Evolutionary conservation across 164 flowering plant species (phyloP).

Genomic region (Annona squamosa): DNA sequence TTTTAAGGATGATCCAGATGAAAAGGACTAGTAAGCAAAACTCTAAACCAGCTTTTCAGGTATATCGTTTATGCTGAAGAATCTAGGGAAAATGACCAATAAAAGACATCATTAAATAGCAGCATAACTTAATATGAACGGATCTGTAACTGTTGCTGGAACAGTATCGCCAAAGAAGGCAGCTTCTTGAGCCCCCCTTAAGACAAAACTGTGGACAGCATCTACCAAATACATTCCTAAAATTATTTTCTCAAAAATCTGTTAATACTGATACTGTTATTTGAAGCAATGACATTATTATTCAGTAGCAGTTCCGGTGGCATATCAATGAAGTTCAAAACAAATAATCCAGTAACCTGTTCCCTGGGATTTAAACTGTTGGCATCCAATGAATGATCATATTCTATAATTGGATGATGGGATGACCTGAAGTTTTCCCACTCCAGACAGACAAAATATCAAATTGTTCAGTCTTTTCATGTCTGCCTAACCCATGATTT

Average conservation of each 20-base stretch:
- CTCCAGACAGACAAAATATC: constrained; percentile 58
- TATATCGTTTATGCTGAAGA: no score
- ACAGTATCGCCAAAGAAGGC: constrained; percentile 76
- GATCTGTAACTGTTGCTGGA: constrained; percentile 64
- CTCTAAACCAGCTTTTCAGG: no score
- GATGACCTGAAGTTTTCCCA: constrained; percentile 96
- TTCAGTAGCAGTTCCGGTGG: neutral
- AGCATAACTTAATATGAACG: constrained; percentile 59
- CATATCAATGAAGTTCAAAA: neutral
- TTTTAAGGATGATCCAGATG: no score
- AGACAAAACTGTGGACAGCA: constrained; percentile 66
- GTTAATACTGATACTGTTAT: constrained; percentile 3
- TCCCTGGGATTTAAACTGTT: constrained; percentile 89
- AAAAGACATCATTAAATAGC: neutral
- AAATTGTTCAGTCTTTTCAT: neutral
- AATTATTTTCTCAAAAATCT: constrained; percentile 87
- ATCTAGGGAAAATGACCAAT: no score
- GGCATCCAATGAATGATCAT: constrained; percentile 66
- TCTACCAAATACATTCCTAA: constrained; percentile 98
- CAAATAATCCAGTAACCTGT: constrained; percentile 39
- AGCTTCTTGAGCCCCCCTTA: constrained; percentile 87
- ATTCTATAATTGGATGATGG: constrained; percentile 86
- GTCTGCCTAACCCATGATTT: neutral
- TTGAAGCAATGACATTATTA: neutral
- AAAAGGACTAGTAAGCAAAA: no score